phyloP scores from a whole-genome alignment of 306 rosid species.

The Fragaria iinumae region DNA sequence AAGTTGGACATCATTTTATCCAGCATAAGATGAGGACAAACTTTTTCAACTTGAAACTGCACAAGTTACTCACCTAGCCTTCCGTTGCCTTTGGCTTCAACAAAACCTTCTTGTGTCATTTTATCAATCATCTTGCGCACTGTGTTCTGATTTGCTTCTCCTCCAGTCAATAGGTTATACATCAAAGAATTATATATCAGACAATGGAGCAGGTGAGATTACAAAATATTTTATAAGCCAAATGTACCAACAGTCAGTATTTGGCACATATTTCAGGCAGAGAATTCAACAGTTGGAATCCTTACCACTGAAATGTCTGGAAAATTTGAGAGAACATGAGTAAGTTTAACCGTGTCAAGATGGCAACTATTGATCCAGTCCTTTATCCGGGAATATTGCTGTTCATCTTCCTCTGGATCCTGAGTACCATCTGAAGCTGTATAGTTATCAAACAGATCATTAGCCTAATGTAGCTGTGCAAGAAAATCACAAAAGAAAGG shows the following conservation, averaged over 20 bases:
- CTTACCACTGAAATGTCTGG: conserved; percentile 87
- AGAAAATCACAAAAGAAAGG: neutral
- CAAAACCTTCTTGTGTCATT: conserved; percentile 78
- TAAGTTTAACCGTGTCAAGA: conserved; percentile 61
- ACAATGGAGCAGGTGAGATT: neutral
- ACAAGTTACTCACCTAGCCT: conserved; percentile 53
- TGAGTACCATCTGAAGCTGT: conserved; percentile 65
- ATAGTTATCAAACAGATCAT: conserved; percentile 14
- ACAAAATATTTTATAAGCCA: neutral
- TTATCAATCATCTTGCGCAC: conserved; percentile 68
- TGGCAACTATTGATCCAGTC: conserved; percentile 71
- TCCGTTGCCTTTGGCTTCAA: conserved; percentile 70
- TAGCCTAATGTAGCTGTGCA: neutral
- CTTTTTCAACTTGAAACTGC: neutral
- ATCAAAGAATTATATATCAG: neutral
- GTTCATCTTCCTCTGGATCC: conserved; percentile 74
- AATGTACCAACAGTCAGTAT: conserved; percentile 11
- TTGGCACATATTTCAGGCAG: neutral
- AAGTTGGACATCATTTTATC: neutral
- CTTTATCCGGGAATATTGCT: conserved; percentile 64
- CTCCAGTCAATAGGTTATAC: conserved; percentile 45
- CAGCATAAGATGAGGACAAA: neutral
- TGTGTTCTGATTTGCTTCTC: conserved; percentile 57
- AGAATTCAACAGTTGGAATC: conserved; percentile 12
- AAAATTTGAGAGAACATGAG: conserved; percentile 74